These are phyloP conservation scores for Termitomyces sp. DNA, from an alignment of 768 basidiomycete genomes.

Conservation along the genomic window DNA sequence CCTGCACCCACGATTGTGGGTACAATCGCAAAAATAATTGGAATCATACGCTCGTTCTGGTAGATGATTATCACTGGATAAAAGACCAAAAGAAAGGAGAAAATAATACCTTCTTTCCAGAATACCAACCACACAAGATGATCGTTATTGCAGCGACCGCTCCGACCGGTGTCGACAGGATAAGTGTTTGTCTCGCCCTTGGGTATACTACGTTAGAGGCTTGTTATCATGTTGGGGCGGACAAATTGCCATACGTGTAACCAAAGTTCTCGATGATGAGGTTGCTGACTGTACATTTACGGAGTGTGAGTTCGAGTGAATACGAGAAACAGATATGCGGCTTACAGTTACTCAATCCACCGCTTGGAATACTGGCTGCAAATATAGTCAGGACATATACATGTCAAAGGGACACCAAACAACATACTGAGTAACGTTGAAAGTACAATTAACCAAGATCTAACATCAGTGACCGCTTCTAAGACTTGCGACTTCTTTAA, in stretches of 20 bases:
- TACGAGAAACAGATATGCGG: not conserved
- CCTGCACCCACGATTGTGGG: constrained; percentile 59
- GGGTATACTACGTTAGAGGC: not conserved
- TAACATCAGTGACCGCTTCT: constrained; percentile 53
- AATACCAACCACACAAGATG: constrained; percentile 59
- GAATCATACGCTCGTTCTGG: constrained; percentile 57
- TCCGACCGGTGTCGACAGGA: constrained; percentile 56
- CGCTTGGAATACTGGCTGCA: constrained; percentile 64
- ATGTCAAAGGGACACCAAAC: not conserved
- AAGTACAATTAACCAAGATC: constrained; percentile 62
- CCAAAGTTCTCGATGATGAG: constrained; percentile 61
- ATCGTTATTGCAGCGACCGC: constrained; percentile 44
- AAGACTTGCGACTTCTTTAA: constrained; percentile 56
- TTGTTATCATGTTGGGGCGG: not conserved
- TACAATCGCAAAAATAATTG: constrained; percentile 53
- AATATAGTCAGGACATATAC: not conserved
- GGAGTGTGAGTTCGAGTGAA: not conserved
- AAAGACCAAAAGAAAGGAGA: not conserved
- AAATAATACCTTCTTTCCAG: constrained; percentile 51
- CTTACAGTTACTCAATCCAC: constrained; percentile 60
- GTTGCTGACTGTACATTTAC: constrained; percentile 44
- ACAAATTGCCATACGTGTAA: constrained; percentile 44
- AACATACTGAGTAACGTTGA: constrained; percentile 54
- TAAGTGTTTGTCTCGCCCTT: constrained; percentile 58
- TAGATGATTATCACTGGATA: not conserved